Evolutionary conservation across 139 green algal species (phyloP), one percentile per base, ranked within the genome.

Genomic region (Astrephomene gubernaculifera): DNA sequence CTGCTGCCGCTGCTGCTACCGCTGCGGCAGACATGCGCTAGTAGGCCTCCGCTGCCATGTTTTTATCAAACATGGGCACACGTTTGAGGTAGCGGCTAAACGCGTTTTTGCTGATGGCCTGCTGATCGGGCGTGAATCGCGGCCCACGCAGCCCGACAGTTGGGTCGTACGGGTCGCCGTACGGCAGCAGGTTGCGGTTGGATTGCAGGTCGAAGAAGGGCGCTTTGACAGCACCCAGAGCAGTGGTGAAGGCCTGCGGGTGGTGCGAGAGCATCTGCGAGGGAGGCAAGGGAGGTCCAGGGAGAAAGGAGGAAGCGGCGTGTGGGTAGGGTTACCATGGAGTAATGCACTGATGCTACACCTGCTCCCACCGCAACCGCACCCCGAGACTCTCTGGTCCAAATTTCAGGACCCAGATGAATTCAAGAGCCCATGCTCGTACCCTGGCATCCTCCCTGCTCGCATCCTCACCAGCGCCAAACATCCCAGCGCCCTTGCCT

Each of bases 141-240:
- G 64, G 65, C 17, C 65, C 65, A 27, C 79, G 79, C 4, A 38
- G 12, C 24, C 65, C 65, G 4, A 79, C 53, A 12, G 65, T 78
- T 33, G 79, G 79, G 79, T 86, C 79, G 65, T 79, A 91, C 4
- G 75, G 69, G 41, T 90, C 88, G 7, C n/a, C 7, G 57, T 87
- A 92, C 31, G 63, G 39, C 70, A 87, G 31, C 53, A 88, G 36
- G 74, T 92, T 92, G 33, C 80, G 79, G 70, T 84, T 92, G 49
- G 65, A 82, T 63, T 92, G 88, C 71, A 82, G 27, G 63, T 72
- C 54, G 36, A 73, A 65, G 38, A 64, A 52, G 22, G 70, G 81
- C 38, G 67, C 27, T 53, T 81, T 81, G 2, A 38, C n/a, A 4
- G 49, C 31, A 1, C 54, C 36, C 21, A 76, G 72, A n/a, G 63